These are phyloP conservation scores for Vachellia collinsii DNA, from an alignment of 306 rosid genomes.

Conservation along the genomic window DNA sequence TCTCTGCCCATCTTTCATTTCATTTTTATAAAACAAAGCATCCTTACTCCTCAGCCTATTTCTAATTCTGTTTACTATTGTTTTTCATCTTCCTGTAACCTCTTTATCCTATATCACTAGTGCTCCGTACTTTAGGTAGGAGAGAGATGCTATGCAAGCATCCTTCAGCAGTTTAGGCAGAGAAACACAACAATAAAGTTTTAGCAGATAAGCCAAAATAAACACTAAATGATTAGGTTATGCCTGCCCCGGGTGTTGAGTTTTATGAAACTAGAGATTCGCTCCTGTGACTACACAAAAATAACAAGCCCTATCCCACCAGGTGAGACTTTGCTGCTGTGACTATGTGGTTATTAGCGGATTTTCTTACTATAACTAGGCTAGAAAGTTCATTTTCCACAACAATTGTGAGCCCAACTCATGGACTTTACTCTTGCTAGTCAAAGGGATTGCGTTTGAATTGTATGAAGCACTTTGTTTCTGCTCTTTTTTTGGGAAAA, in stretches of 20 bases:
- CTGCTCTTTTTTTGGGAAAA: neutral
- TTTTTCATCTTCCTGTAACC: neutral
- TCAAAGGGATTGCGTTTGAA: neutral
- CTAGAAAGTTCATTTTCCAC: neutral
- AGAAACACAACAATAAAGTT: neutral
- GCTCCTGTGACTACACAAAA: neutral
- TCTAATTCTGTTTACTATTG: neutral
- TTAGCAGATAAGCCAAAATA: neutral
- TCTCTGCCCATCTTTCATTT: neutral
- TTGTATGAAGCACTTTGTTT: neutral
- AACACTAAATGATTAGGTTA: neutral
- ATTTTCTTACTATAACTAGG: neutral
- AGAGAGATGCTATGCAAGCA: neutral
- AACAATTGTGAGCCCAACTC: neutral
- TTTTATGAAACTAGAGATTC: neutral
- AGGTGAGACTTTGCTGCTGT: neutral
- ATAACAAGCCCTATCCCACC: too few relatives aligned
- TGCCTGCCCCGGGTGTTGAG: neutral
- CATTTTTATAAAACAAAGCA: neutral
- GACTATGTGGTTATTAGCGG: slow-evolving; percentile 8
- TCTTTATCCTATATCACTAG: neutral
- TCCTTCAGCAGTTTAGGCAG: neutral
- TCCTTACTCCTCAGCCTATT: neutral
- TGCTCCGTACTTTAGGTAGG: neutral
- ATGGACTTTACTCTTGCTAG: neutral